These are phyloP conservation scores for Pleomassaria siparia DNA, from an alignment of 2,329 filamentous ascomycete species.

Conservation along the genomic window DNA sequence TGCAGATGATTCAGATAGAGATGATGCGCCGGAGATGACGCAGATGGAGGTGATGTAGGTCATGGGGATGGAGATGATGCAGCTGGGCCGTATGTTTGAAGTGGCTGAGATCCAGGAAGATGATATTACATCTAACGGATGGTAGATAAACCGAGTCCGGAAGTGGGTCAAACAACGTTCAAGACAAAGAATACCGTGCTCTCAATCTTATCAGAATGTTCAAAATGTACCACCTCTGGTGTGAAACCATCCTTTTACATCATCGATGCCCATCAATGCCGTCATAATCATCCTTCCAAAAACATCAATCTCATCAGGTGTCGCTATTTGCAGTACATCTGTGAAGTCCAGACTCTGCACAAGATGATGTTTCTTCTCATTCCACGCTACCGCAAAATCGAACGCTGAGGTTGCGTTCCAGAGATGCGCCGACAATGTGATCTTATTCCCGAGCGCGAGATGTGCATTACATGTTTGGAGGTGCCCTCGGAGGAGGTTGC, in stretches of 20 bases:
- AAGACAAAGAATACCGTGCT: too few species aligned
- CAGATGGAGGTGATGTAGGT: too few species aligned
- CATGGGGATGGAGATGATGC: too few species aligned
- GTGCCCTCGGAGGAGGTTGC: slow-evolving; percentile 18
- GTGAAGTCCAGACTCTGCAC: slow-evolving; percentile 32
- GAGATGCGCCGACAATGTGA: slow-evolving; percentile 31
- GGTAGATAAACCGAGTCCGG: too few species aligned
- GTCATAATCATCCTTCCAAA: slow-evolving; percentile 34
- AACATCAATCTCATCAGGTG: slow-evolving; percentile 30
- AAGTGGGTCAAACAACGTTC: too few species aligned
- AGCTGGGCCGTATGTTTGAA: too few species aligned
- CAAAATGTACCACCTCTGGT: slow-evolving; percentile 20
- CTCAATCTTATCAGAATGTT: too few species aligned
- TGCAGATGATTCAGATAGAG: not conserved
- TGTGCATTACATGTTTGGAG: slow-evolving; percentile 14
- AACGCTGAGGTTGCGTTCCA: slow-evolving; percentile 33
- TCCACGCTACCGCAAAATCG: slow-evolving; percentile 37
- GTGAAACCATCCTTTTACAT: slow-evolving; percentile 34
- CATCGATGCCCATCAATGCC: slow-evolving; percentile 28
- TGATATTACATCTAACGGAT: too few species aligned
- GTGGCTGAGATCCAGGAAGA: too few species aligned
- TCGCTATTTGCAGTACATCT: slow-evolving; percentile 21
- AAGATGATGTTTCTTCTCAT: slow-evolving; percentile 29
- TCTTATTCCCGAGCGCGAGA: slow-evolving; percentile 10
- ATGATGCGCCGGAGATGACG: not conserved